Evolutionary conservation across 1,139 yeast genomes (phyloP), one percentile per base, ranked within the genome.

Genomic region (Geotrichum siamense): DNA sequence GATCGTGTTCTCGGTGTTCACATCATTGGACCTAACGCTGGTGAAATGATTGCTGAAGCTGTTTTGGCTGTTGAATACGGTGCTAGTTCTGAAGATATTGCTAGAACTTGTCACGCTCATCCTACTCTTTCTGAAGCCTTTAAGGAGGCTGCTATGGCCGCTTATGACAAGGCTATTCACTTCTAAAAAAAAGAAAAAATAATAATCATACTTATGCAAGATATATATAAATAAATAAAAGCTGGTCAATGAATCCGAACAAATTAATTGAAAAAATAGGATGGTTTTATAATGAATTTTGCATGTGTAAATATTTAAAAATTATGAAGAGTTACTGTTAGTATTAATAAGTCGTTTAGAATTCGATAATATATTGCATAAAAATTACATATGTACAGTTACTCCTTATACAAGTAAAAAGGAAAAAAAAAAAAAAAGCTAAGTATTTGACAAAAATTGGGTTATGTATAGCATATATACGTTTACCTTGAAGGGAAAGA

Each of bases 21-120:
- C 72, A 91, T 93, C 65, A 82, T 89, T 57, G 98, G 98, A 58
- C 85, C 98, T 57, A 86, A 85, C 62, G 99, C 99, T 48, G 98
- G 99, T 70, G 99, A 93, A 75, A 86, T 93, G 96, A 91, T 93
- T 64, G 97, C 95, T 55, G 98, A 93, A 72, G 97, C 89, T 51
- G 95, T 94, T 55, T 76, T 93, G 63, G 99, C 99, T 42, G 69
- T 93, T 55, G 99, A 93, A 72, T 93, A 93, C 70, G 99, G 99
- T 68, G 99, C 98, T 45, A 81, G 94, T 41, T 84, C 96, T 47
- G 99, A 93, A 71, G 99, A 93, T 63, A 75, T 93, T 61, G 94
- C 97, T 51, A 82, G 97, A 72, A 85, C 89, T 43, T 89, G 96
- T 68, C 98, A 91, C 61, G 97, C 98, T 49, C 99, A 93, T 70